Base-by-base conservation (phyloP, 2,329 filamentous ascomycete genomes). In the Teratosphaeriaceae sp. region DNA sequence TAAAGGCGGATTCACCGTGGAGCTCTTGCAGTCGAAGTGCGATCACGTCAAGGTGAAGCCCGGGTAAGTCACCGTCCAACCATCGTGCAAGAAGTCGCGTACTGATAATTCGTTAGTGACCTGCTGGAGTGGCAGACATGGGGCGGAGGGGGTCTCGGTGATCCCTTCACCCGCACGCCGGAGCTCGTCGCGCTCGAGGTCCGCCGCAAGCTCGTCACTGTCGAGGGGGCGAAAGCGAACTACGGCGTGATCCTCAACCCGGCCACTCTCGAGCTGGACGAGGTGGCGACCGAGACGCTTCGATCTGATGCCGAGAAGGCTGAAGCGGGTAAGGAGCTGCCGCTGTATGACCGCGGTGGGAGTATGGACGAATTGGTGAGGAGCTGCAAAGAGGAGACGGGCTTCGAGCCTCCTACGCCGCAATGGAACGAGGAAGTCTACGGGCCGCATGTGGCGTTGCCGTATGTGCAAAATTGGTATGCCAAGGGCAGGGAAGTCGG, bases 361-460 rank as follows among this genome's bases (percentile, higher is more conserved):
- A 52, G 41, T 13, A 34, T 56, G 21, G 48, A 46, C 13, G 52
- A 57, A 44, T 42, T 56, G 24, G 48, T 52, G n/a, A 45, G 43
- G 20, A 43, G 33, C 2, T 54, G 53, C 34, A 51, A 49, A 23
- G 47, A 43, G 35, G 54, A 53, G 38, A 54, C 53, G 16, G 54
- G 54, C 16, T 53, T 56, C 20, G 47, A 51, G 24, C 27, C 46
- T 18, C 54, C 53, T 12, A 47, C 27, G 18, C 50, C 53, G 27
- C 53, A 57, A 26, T 56, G 53, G 54, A 43, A 52, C 13, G 50
- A 54, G 26, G 51, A 56, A 30, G 36, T 57, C 9, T 57, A 57
- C 40, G 54, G 51, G 7, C 52, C 53, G 26, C 53, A 56, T 42
- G 46, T 52, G 9, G 54, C 52, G n/a, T 38, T 55, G 42, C 47